Base-by-base conservation (phyloP, 2,329 filamentous ascomycete genomes). In the Aspergillus arachidicola region DNA sequence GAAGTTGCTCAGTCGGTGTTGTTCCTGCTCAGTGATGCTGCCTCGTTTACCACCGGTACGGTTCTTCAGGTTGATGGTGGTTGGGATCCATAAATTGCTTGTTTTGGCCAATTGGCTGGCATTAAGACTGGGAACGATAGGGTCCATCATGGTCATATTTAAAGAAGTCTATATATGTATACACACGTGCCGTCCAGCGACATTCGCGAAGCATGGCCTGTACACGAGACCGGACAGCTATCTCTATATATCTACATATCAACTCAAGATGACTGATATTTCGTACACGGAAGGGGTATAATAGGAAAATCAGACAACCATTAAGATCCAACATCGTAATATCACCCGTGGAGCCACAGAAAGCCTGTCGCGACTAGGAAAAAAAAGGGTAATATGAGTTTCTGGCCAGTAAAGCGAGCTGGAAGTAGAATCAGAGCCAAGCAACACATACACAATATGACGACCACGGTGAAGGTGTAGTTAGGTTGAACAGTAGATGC, bases 21-120 rank as follows among this genome's bases (percentile, higher is more conserved):
- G n/a, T 84, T 82, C 51, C 66, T 85, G 64, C 70, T 84, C 21
- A 81, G 81, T 50, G 78, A 82, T 62, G 78, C 80, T 11, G 71
- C 78, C 1, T 80, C 78, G 2, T 84, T 79, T 68, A 80, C 83
- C 1, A 84, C 82, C 1, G 82, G 82, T 0, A 73, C 77, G 11
- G 76, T 80, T 5, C 75, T 81, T 54, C 78, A 72, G 58, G 79
- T 84, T 26, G 83, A 85, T 71, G 83, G 83, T 4, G 82, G 81
- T 0, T 82, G 79, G 77, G 67, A 76, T 64, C 63, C 68, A 21
- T 73, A 45, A 68, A n/a, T 57, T 28, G n/a, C 14, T 26, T 19
- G 26, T 50, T 11, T 50, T 30, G 26, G 4, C 2, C 0, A 32
- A 19, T 6, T 10, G 26, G 6, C 6, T 10, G 26, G 1, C 6